Evolutionary conservation across 2,329 filamentous ascomycete species (phyloP).

Genomic region (Talaromyces sp.): DNA sequence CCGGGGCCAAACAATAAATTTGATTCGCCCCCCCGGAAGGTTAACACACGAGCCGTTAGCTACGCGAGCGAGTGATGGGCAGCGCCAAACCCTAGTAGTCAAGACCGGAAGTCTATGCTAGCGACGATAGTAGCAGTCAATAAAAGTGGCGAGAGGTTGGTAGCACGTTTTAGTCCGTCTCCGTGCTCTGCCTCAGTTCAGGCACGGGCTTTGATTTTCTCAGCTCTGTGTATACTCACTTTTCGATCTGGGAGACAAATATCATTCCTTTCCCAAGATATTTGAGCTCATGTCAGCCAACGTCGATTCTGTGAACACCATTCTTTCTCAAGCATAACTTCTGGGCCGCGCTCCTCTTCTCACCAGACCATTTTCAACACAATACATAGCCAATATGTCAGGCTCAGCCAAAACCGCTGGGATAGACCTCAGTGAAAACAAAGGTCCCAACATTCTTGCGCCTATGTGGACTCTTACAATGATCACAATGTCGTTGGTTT

Average conservation of each 20-base stretch:
- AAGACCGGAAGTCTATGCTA: neutral
- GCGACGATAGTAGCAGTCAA: neutral
- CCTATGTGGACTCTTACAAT: slow-evolving; percentile 25
- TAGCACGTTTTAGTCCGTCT: neutral
- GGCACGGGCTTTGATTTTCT: neutral
- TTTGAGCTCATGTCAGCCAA: neutral
- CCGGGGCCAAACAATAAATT: neutral
- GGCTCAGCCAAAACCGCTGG: neutral
- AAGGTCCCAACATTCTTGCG: slow-evolving; percentile 27
- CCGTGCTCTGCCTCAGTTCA: neutral
- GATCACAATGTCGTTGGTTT: slow-evolving; percentile 25
- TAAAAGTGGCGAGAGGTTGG: neutral
- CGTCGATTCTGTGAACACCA: neutral
- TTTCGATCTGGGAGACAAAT: neutral
- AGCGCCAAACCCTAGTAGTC: neutral
- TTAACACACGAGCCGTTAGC: neutral
- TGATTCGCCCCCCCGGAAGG: neutral
- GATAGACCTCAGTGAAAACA: slow-evolving; percentile 15
- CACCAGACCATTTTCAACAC: neutral
- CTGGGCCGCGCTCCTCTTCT: neutral
- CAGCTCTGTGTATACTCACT: neutral
- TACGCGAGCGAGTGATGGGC: neutral
- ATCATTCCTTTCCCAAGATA: neutral
- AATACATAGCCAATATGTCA: slow-evolving; percentile 4
- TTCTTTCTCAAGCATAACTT: neutral